A percentile compares a stretch with the other conserved stretches of the same genome.
Evolutionary conservation across 495 filamentous ascomycete genomes (phyloP).

Genomic region (Penicillium steckii): DNA sequence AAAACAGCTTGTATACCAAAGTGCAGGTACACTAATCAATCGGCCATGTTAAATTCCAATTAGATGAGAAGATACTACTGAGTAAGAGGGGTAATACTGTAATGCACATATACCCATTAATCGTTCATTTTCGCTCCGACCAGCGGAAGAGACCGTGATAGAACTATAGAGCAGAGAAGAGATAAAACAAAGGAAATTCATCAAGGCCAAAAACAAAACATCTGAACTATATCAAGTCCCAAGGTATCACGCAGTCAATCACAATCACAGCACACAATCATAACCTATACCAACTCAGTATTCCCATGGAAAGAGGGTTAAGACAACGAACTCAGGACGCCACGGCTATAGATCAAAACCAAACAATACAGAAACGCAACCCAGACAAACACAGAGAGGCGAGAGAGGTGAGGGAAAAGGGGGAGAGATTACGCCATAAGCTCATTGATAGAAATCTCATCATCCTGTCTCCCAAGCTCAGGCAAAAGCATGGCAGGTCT

Average conservation of each 20-base stretch:
- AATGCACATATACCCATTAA: no score
- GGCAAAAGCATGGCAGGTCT: conserved; percentile 36
- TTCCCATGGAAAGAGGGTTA: not conserved
- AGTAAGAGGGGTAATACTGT: no score
- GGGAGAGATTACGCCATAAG: conserved; percentile 32
- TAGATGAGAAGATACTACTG: no score
- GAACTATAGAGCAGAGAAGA: not conserved
- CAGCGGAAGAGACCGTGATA: not conserved
- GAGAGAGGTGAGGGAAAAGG: not conserved
- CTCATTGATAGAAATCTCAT: conserved; percentile 41
- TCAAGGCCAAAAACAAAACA: not conserved
- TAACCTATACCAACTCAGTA: not conserved
- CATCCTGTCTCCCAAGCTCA: conserved; percentile 33
- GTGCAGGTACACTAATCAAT: no score
- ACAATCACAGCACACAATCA: not conserved
- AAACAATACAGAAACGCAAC: conserved; percentile 6
- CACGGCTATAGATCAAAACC: conserved; percentile 21
- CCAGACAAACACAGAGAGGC: not conserved
- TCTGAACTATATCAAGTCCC: not conserved
- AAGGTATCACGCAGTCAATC: conserved; percentile 1
- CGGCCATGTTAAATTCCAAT: no score
- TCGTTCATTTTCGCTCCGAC: not conserved
- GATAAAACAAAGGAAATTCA: conserved; percentile 6
- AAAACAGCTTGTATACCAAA: no score
- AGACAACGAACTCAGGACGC: conserved; percentile 9